Evolutionary conservation across 768 basidiomycete genomes (phyloP), one percentile per base, ranked within the genome.

Genomic region (Collybia mongolica): DNA sequence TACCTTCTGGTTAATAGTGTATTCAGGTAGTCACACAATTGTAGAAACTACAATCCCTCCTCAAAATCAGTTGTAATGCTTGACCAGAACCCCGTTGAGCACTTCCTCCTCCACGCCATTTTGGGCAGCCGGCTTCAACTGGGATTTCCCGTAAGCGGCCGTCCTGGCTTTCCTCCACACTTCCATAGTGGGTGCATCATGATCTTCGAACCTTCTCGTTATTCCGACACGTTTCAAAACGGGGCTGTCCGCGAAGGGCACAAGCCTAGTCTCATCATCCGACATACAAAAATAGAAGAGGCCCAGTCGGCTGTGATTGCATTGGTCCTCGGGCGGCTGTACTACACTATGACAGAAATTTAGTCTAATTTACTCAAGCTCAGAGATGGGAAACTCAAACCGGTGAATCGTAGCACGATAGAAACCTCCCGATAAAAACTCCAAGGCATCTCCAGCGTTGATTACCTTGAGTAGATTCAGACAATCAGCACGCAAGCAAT

Each of bases 351-450:
- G 18, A 46, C 5, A 36, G n/a, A 15, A 3, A 20, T 39, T 12
- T 23, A 17, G 14, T 36, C 20, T 20, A 32, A 67, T 62, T 0
- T 11, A 19, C 26, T 17, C 22, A 17, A 4, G 32, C 32, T 32
- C 35, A 8, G 29, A 35, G n/a, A 41, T 18, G 15, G 26, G 14
- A 12, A 5, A 8, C 23, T 26, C 48, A 38, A 49, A 26, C 24
- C 76, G 18, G 44, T 79, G 76, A 42, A 76, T 75, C 0, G 76
- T 76, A 6, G 70, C 71, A 7, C 67, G 65, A 58, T 77, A 77
- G 55, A 61, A 74, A 5, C 75, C 73, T 1, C 76, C 75, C 7
- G 72, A 73, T 20, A 77, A 61, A 60, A 77, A 76, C 24, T 75
- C 72, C 49, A 80, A 59, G 4, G 69, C 63, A 47, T 80, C 76